Percentiles rank a stretch among this genome's conserved stretches.
Evolutionary conservation across 192 early-diverging fungal genomes (phyloP).

Genomic region (Cladochytrium replicatum): DNA sequence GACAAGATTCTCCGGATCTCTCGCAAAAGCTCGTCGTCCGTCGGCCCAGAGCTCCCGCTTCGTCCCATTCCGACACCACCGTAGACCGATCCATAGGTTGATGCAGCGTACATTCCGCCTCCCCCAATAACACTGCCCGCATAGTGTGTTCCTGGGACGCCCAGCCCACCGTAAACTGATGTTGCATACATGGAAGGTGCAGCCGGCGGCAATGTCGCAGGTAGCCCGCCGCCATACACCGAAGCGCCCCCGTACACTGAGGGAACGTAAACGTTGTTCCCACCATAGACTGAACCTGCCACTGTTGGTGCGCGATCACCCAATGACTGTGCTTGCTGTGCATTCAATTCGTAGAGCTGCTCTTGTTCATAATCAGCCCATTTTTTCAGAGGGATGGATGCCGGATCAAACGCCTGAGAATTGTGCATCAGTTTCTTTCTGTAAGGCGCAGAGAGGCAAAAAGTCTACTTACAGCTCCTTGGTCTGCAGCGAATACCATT

Average conservation of each 20-base stretch:
- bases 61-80: not conserved
- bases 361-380: conserved; percentile 74
- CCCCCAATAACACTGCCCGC: not conserved
- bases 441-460: not conserved
- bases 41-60: not conserved
- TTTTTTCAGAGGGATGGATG: conserved; percentile 71
- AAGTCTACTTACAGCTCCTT: conserved; percentile 64
- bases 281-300: conserved; percentile 14
- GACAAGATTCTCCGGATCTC: conserved; percentile 54
- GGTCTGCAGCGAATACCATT: conserved; percentile 37
- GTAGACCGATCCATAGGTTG: not conserved
- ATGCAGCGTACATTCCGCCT: not conserved
- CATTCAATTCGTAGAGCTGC: no score
- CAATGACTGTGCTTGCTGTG: no score
- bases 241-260: conserved; percentile 21
- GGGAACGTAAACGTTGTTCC: not conserved
- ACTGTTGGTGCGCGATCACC: no score
- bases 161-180: no score
- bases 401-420: conserved; percentile 61
- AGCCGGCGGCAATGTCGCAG: no score
- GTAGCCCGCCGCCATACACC: conserved; percentile 7
- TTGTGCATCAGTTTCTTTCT: not conserved
- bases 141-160: not conserved
- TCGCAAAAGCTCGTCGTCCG: conserved; percentile 32
- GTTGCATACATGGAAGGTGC: no score